Evolutionary conservation across 2,329 filamentous ascomycete species (phyloP).

Genomic region (Verticillium isaacii): DNA sequence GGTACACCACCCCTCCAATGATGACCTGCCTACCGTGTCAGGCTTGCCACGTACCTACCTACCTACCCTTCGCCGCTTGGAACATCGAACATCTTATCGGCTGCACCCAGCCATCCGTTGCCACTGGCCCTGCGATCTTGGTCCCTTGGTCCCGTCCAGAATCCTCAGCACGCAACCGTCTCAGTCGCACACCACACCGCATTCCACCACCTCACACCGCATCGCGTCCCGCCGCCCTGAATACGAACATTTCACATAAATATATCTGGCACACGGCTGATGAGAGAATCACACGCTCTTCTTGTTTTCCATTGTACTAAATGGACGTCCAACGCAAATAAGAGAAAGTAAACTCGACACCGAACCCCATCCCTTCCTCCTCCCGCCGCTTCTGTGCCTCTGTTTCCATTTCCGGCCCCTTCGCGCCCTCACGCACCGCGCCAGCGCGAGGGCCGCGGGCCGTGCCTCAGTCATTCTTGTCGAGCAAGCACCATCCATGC

Average conservation of each 20-base stretch:
- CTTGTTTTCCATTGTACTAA: conserved; percentile 4
- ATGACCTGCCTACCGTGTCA: not conserved
- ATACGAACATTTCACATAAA: not conserved
- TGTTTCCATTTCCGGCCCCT: not conserved
- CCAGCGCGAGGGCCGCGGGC: not conserved
- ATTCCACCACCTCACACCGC: not conserved
- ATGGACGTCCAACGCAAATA: conserved; percentile 2
- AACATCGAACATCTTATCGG: not conserved
- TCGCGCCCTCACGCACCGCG: not conserved
- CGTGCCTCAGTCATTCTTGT: not conserved
- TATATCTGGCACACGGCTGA: not conserved
- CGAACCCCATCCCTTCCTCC: not conserved
- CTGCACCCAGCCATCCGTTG: not conserved
- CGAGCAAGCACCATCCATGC: not conserved
- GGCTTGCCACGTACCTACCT: too few relatives aligned
- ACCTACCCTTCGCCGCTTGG: not conserved
- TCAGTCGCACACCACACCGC: not conserved
- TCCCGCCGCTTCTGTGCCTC: not conserved
- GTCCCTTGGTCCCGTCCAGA: not conserved
- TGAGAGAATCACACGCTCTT: conserved; percentile 2
- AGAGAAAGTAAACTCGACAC: conserved; percentile 4
- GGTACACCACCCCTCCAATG: not conserved
- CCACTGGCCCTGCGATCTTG: not conserved
- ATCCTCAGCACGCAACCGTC: not conserved
- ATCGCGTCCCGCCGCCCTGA: not conserved